Conservation (phyloP, 2,329 filamentous ascomycete species). For the Cercospora sojina region DNA sequence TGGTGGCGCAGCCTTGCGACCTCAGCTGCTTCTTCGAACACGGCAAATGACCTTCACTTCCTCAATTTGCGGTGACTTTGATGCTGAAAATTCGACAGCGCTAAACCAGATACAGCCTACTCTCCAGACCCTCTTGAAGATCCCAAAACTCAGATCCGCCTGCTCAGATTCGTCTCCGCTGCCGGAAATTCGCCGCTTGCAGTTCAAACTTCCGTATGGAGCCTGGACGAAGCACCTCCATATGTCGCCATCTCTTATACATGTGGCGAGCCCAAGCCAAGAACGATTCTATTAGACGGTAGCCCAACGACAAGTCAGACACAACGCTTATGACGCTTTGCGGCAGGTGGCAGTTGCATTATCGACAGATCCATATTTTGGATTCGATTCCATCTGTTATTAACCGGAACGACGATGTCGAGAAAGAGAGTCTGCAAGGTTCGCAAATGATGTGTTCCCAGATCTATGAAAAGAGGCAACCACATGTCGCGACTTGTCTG, state of each 20-base stretch:
- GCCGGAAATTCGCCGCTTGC: neutral
- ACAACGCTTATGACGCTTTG: neutral
- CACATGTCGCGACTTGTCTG: neutral
- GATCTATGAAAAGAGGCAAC: neutral
- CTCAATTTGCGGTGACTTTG: no score
- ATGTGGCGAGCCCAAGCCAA: neutral
- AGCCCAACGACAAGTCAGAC: no score
- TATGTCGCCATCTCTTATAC: neutral
- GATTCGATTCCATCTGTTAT: neutral
- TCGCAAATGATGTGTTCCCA: no score
- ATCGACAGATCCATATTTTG: neutral
- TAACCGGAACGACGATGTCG: neutral
- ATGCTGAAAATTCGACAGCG: no score
- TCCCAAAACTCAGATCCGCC: neutral
- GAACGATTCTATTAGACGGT: no score
- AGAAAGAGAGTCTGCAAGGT: no score
- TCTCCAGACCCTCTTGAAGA: neutral
- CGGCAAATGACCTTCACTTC: neutral
- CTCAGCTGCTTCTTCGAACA: neutral
- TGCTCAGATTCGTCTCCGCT: neutral
- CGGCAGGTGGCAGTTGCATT: neutral
- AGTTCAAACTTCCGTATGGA: neutral
- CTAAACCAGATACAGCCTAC: neutral
- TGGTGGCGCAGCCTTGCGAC: neutral
- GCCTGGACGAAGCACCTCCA: neutral